Evolutionary conservation across 73 alveolate genomes (phyloP), one percentile per base, ranked within the genome.

Genomic region (Halteria grandinella): DNA sequence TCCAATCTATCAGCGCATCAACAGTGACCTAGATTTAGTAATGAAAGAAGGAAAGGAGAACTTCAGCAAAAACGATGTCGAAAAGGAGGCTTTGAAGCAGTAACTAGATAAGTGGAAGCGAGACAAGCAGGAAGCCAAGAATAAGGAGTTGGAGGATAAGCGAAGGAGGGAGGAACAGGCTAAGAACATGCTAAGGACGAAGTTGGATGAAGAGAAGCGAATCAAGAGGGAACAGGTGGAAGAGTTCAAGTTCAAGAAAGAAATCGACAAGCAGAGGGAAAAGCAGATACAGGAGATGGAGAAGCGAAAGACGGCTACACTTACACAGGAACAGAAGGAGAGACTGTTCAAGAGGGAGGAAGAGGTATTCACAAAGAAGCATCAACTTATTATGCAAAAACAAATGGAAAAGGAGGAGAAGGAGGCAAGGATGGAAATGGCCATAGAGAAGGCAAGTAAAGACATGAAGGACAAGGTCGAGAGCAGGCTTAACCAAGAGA

Each of bases 241-340:
- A 57, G 85, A 82, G 45, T 71, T 37, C 32, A 81, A 72, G 52
- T 64, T 82, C 6, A 71, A 58, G 50, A 82, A 58, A 40, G 91
- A 82, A 25, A 64, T 82, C 25, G 59, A 55, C 32, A 55, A 36
- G 25, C 32, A 45, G 34, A 48, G 64, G 37, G 69, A 73, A 57
- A 72, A 48, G 40, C 55, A 71, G 47, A 0, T 71, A 29, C 44
- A 72, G 31, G 66, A 43, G 48, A 34, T 72, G 69, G 91, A 82
- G 50, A 55, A 50, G 23, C 37, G 52, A 11, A 77, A 71, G 50
- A 15, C 28, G 78, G 33, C 7, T 8, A 23, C 18, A 3, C 18
- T 77, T 14, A n/a, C 50, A 28, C 27, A 34, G 29, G 73, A 82
- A 32, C 41, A 70, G 28, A 21, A 33, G 40, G 75, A 70, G 20